These are phyloP conservation scores for Phaffomyces thermotolerans DNA, from an alignment of 805 yeast species.

Conservation along the genomic window DNA sequence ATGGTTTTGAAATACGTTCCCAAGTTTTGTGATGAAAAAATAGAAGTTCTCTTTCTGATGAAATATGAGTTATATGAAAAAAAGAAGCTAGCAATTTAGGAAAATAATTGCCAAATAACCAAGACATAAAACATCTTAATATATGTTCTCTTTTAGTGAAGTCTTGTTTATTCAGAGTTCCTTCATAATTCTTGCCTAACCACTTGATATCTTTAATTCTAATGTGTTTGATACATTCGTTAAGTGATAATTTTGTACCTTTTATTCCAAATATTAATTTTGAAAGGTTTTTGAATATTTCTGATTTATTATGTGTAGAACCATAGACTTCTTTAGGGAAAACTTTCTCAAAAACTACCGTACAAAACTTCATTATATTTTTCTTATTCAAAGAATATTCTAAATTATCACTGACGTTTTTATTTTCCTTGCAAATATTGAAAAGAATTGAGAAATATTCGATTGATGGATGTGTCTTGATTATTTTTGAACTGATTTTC, in stretches of 20 bases:
- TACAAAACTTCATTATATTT: conserved; percentile 36
- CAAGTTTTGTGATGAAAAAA: conserved; percentile 58
- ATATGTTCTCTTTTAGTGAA: conserved; percentile 29
- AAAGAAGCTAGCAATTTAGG: conserved; percentile 40
- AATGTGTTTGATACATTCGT: conserved; percentile 29
- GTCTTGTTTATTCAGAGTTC: conserved; percentile 35
- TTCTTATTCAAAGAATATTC: conserved; percentile 26
- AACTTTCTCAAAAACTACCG: conserved; percentile 37
- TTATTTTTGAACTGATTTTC: conserved; percentile 13
- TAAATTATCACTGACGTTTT: conserved; percentile 22
- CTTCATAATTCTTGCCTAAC: conserved; percentile 34
- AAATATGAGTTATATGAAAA: conserved; percentile 63
- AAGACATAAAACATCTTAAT: conserved; percentile 38
- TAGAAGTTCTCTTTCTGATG: conserved; percentile 31
- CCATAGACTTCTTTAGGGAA: conserved; percentile 53
- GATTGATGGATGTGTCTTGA: conserved; percentile 28
- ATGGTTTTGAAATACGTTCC: conserved; percentile 37
- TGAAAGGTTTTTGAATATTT: conserved; percentile 31
- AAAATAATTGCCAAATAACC: conserved; percentile 49
- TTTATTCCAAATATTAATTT: conserved; percentile 31
- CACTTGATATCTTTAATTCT: conserved; percentile 43
- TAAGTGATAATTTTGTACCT: conserved; percentile 29
- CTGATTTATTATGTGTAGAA: conserved; percentile 36
- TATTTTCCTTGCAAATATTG: conserved; percentile 25
- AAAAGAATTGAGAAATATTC: conserved; percentile 32